phyloP scores from a whole-genome alignment of 139 green algal species.

The Closterium sp. region DNA sequence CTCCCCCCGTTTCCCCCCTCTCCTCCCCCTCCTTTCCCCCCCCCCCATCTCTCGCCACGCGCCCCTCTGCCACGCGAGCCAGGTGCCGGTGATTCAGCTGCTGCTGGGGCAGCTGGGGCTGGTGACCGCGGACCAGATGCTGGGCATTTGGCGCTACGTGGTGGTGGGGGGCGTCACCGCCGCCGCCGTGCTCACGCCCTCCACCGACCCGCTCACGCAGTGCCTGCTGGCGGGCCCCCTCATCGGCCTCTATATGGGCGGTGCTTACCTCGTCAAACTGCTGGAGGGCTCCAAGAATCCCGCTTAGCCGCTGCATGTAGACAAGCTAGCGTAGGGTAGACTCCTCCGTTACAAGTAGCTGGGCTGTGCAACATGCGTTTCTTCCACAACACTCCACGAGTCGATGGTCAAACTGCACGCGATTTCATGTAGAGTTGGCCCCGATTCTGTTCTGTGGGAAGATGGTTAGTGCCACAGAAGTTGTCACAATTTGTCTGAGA shows the following conservation, averaged over 20 bases:
- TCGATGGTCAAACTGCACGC: neutral
- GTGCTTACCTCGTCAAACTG: conserved; percentile 69
- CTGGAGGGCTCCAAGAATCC: conserved; percentile 63
- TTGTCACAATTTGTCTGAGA: too few relatives aligned
- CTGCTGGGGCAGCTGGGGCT: conserved; percentile 91
- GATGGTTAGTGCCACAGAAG: too few relatives aligned
- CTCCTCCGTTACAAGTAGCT: neutral
- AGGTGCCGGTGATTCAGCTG: conserved; percentile 97
- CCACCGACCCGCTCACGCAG: conserved; percentile 98
- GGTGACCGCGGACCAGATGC: conserved; percentile 85
- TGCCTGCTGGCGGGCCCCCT: conserved; percentile 90
- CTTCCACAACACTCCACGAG: neutral
- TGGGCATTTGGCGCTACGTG: conserved; percentile 93
- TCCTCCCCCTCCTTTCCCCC: too few relatives aligned
- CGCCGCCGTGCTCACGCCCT: conserved; percentile 95
- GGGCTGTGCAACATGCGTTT: neutral
- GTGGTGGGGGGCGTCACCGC: conserved; percentile 89
- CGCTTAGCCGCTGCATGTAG: neutral
- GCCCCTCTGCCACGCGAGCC: too few relatives aligned
- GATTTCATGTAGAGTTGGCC: neutral
- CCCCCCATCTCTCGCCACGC: neutral
- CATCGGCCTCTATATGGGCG: conserved; percentile 92
- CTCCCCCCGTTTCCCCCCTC: neutral
- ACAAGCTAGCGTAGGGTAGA: neutral
- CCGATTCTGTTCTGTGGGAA: neutral